Evolutionary conservation across 176 grass and related monocot genomes (phyloP), one percentile per base, ranked within the genome.

Genomic region (Oryza brachyantha): DNA sequence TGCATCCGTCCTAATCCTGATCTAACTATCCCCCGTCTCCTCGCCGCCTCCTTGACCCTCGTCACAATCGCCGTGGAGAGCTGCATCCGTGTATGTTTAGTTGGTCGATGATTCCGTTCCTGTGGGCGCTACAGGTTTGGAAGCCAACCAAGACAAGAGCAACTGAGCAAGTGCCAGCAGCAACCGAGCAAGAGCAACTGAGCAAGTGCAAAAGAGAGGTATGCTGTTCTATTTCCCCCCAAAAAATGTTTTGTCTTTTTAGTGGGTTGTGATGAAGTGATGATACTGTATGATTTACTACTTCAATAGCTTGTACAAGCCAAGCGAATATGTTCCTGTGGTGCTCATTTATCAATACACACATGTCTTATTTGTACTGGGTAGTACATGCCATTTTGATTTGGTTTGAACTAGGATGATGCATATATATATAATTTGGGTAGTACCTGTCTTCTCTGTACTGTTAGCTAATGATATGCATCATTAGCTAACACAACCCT

Each of bases 171-270:
- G 80, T 97, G 94, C 73, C 94, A 91, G 64, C 84, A 93, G 76
- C 84, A 93, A 64, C 93, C 66, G 78, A 93, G 93, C 37, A 97
- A 97, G 71, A n/a, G n/a, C n/a, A n/a, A n/a, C n/a, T n/a, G n/a
- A n/a, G n/a, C n/a, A 88, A 97, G 75, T 97, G 94, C 76, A 97
- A 97, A 64, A 97, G 83, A 81, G 94, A 97, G 91, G 94, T 93
- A 74, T 38, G 14, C 5, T 31, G 11, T 42, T 78, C 21, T 55
- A n/a, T 46, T 24, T 79, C n/a, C n/a, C 22, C 25, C 36, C 8
- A 17, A 6, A n/a, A n/a, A n/a, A n/a, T n/a, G n/a, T n/a, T 17
- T 62, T 17, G 17, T 39, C 17, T n/a, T n/a, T 78, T 6, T 24
- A 40, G 10, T 38, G 2, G 35, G 25, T 73, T 7, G 31, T 37